phyloP scores from a whole-genome alignment of 495 filamentous ascomycete genomes.

The Lentithecium fluviatile region DNA sequence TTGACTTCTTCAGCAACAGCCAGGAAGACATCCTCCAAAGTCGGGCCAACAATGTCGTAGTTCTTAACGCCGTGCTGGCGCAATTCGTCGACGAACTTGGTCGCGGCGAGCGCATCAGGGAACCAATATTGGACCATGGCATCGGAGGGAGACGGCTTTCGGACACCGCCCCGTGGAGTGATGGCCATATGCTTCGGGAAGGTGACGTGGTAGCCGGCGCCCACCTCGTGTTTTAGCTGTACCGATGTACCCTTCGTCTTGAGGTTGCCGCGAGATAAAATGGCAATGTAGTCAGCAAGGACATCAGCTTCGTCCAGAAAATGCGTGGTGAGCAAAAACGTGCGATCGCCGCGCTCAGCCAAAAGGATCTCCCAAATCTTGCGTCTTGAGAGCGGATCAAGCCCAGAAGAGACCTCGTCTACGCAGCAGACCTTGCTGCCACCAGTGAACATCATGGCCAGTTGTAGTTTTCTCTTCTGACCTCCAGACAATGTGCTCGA shows the following conservation, averaged over 20 bases:
- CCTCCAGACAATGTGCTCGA: conserved; percentile 77
- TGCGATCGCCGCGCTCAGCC: conserved; percentile 72
- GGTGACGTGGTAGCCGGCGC: conserved; percentile 67
- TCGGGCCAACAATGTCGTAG: conserved; percentile 78
- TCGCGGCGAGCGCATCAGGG: conserved; percentile 61
- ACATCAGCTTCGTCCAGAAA: conserved; percentile 49
- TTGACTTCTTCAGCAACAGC: conserved; percentile 67
- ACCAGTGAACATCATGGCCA: conserved; percentile 90
- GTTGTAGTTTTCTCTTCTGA: conserved; percentile 84
- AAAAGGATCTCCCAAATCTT: conserved; percentile 92
- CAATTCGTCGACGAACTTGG: conserved; percentile 62
- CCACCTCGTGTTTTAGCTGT: conserved; percentile 43
- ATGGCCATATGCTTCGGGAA: conserved; percentile 2
- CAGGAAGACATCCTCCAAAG: conserved; percentile 85
- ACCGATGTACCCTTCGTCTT: conserved; percentile 44
- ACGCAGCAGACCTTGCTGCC: conserved; percentile 86
- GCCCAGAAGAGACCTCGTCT: conserved; percentile 80
- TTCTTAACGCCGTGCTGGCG: conserved; percentile 64
- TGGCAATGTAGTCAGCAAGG: conserved; percentile 45
- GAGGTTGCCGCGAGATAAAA: conserved; percentile 44
- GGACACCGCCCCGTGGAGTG: conserved; percentile 58
- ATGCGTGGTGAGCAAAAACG: conserved; percentile 80
- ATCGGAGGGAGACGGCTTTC: conserved; percentile 10
- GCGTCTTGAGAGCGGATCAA: conserved; percentile 76
- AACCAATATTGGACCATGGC: conserved; percentile 55